Evolutionary conservation across 306 rosid species (phyloP).

Genomic region (Prunus davidiana): DNA sequence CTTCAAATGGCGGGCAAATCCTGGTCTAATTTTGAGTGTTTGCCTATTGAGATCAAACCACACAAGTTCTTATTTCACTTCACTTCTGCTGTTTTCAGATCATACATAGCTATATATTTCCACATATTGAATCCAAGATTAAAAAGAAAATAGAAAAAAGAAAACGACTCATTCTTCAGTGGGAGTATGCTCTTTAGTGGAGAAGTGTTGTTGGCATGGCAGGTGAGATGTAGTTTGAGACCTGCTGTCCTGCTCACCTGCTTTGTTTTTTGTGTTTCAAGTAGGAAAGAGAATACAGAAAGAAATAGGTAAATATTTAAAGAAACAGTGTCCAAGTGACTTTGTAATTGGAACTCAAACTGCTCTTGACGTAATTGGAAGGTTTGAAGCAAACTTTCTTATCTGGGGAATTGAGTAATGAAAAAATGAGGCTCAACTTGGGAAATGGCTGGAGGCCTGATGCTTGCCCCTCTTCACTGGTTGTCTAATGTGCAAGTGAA

Average conservation of each 20-base stretch:
- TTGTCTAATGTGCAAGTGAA: not conserved
- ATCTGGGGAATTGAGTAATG: not conserved
- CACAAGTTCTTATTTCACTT: not conserved
- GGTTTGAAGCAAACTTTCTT: not conserved
- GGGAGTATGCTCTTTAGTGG: not conserved
- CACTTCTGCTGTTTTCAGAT: not conserved
- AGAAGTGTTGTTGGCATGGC: not conserved
- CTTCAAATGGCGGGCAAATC: not conserved
- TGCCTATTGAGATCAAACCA: not conserved
- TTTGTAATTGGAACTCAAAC: not conserved
- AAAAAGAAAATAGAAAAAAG: not conserved
- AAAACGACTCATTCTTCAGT: not conserved
- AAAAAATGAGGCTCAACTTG: not conserved
- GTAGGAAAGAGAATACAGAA: not conserved
- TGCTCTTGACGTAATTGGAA: not conserved
- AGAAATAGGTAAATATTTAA: not conserved
- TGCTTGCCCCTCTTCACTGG: not conserved
- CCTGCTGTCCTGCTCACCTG: not conserved
- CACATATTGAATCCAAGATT: not conserved
- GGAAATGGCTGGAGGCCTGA: not conserved
- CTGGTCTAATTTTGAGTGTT: not conserved
- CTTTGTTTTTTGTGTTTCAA: not conserved
- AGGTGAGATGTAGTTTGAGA: not conserved
- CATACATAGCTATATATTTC: not conserved
- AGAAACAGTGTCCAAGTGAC: not conserved